These are phyloP conservation scores for Limnanthes douglasii DNA, from an alignment of 345 rosid species.

Conservation along the genomic window DNA sequence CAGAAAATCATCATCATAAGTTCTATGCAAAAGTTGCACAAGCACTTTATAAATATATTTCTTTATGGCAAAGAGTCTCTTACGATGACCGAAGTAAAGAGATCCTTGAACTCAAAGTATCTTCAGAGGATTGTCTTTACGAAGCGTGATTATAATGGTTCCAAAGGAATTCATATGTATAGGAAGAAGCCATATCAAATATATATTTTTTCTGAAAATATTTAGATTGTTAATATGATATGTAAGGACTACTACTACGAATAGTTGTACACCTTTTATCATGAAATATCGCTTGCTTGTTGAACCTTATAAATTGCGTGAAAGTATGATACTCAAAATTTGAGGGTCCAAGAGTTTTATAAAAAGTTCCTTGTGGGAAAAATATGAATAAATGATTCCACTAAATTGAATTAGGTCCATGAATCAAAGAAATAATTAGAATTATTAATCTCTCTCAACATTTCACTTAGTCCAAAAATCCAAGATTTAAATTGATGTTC, in stretches of 20 bases:
- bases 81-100: too few species aligned
- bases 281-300: neutral
- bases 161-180: too few species aligned
- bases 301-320: neutral
- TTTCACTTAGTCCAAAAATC: neutral
- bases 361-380: slow-evolving; percentile 1
- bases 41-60: too few species aligned
- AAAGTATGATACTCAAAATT: neutral
- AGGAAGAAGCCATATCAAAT: too few species aligned
- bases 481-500: too few species aligned
- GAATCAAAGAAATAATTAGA: slow-evolving; percentile 1
- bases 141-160: too few species aligned
- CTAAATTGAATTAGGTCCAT: neutral
- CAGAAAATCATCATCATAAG: too few species aligned
- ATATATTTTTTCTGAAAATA: too few species aligned
- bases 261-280: neutral
- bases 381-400: slow-evolving; percentile 6
- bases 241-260: neutral
- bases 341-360: slow-evolving; percentile 3
- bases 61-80: too few species aligned
- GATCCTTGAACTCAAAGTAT: too few species aligned
- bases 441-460: slow-evolving; percentile 6
- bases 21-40: too few species aligned
- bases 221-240: neutral
- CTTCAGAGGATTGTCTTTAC: too few species aligned